Evolutionary conservation across 1,284 basidiomycete species (phyloP).

Genomic region (Austroboletus niveus): DNA sequence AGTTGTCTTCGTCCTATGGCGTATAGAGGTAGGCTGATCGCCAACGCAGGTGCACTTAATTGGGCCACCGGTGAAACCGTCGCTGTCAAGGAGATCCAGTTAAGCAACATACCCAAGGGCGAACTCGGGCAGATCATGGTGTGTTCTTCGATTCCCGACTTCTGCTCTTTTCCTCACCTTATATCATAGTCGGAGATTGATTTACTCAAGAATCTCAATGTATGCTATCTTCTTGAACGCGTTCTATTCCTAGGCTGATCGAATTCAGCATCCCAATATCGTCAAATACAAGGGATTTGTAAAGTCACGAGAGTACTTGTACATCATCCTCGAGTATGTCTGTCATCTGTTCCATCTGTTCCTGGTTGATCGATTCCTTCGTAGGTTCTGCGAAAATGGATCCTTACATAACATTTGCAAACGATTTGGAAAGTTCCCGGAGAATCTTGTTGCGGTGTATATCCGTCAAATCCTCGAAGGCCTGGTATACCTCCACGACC

Average conservation of each 20-base stretch:
- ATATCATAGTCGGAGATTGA: slow-evolving; percentile 87
- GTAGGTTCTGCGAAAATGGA: slow-evolving; percentile 95
- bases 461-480: slow-evolving; percentile 93
- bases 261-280: slow-evolving; percentile 80
- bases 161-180: slow-evolving; percentile 10
- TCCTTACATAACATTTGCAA: slow-evolving; percentile 94
- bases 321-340: slow-evolving; percentile 89
- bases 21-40: slow-evolving; percentile 2
- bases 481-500: slow-evolving; percentile 92
- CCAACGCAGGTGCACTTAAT: slow-evolving; percentile 77
- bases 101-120: slow-evolving; percentile 89
- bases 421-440: slow-evolving; percentile 97
- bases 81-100: slow-evolving; percentile 91
- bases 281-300: slow-evolving; percentile 99
- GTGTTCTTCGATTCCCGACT: slow-evolving; percentile 28
- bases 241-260: slow-evolving; percentile 3
- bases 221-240: slow-evolving; percentile 34
- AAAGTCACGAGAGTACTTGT: slow-evolving; percentile 90
- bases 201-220: slow-evolving; percentile 93
- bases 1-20: slow-evolving; percentile 30
- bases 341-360: slow-evolving; percentile 3
- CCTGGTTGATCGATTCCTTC: background rate
- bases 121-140: slow-evolving; percentile 98
- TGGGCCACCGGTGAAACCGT: slow-evolving; percentile 97
- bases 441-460: slow-evolving; percentile 94